Percentiles rank a stretch among this genome's conserved stretches.
Conservation (phyloP, 2,329 filamentous ascomycete genomes). For the Esteya vermicola region DNA sequence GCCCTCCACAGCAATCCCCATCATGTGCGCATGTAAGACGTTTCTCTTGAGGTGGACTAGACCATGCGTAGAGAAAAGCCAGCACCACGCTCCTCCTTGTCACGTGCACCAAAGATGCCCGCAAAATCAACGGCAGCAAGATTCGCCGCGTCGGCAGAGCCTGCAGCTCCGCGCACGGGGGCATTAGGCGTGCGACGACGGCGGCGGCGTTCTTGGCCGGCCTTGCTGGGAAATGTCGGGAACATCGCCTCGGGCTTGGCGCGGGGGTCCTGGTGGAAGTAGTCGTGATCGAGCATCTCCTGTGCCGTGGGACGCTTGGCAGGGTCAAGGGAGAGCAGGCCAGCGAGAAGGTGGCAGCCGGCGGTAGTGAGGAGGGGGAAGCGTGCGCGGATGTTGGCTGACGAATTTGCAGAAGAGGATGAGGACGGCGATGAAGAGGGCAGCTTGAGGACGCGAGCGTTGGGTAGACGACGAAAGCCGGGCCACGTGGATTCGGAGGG, state of each 20-base stretch:
- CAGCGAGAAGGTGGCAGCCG: slow-evolving; percentile 54
- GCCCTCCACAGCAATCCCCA: not conserved
- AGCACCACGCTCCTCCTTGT: slow-evolving; percentile 50
- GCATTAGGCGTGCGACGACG: slow-evolving; percentile 66
- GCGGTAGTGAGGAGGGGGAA: slow-evolving; percentile 72
- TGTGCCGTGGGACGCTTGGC: slow-evolving; percentile 52
- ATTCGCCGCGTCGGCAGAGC: slow-evolving; percentile 46
- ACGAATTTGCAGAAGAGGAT: slow-evolving; percentile 30
- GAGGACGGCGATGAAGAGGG: slow-evolving; percentile 27
- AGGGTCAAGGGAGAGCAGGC: slow-evolving; percentile 64
- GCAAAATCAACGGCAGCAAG: slow-evolving; percentile 49
- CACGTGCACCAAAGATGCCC: slow-evolving; percentile 54
- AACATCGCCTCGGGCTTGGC: slow-evolving; percentile 89
- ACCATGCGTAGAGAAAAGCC: slow-evolving; percentile 54
- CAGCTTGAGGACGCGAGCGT: slow-evolving; percentile 66
- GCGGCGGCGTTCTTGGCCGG: slow-evolving; percentile 72
- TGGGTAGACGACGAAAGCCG: slow-evolving; percentile 70
- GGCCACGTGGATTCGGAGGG: slow-evolving; percentile 79
- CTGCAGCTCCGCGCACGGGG: slow-evolving; percentile 59
- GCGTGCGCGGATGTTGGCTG: slow-evolving; percentile 50
- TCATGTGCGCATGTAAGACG: not conserved
- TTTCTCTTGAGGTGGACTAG: slow-evolving; percentile 8
- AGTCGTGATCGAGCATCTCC: slow-evolving; percentile 64
- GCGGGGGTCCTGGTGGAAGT: slow-evolving; percentile 79
- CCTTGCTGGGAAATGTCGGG: slow-evolving; percentile 91